phyloP scores from a whole-genome alignment of 2,329 filamentous ascomycete genomes.

The Torrubiella hemipterigena region DNA sequence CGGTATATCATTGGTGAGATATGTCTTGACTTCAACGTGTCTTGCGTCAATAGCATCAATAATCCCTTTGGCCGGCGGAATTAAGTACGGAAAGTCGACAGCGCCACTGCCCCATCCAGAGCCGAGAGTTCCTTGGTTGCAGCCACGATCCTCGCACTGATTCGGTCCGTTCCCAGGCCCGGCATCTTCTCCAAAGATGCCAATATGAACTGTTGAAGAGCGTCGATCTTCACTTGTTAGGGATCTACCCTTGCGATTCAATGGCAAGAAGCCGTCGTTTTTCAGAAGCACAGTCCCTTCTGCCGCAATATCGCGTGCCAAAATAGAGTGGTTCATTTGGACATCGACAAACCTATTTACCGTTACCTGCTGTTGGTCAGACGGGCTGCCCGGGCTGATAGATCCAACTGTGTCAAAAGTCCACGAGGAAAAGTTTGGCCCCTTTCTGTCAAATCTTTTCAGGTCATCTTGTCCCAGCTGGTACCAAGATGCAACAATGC shows the following conservation, averaged over 20 bases:
- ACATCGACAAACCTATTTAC: constrained; percentile 61
- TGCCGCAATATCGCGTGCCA: constrained; percentile 41
- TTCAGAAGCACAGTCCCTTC: constrained; percentile 46
- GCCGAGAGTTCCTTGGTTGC: constrained; percentile 55
- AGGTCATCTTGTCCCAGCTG: constrained; percentile 65
- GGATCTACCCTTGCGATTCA: constrained; percentile 19
- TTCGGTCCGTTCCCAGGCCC: constrained; percentile 46
- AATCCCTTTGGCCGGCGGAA: constrained; percentile 54
- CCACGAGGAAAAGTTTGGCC: constrained; percentile 74
- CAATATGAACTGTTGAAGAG: constrained; percentile 29
- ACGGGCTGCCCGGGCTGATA: constrained; percentile 38
- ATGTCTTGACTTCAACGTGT: constrained; percentile 37
- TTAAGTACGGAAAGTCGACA: constrained; percentile 55
- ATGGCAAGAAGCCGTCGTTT: constrained; percentile 48
- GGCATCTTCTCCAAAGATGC: constrained; percentile 42
- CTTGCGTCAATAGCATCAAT: constrained; percentile 30
- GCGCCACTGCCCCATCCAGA: constrained; percentile 67
- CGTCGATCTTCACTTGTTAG: constrained; percentile 21
- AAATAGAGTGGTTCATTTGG: constrained; percentile 35
- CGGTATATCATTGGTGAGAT: constrained; percentile 53
- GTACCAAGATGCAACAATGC: constrained; percentile 84
- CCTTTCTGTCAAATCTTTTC: constrained; percentile 57
- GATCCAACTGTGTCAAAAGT: constrained; percentile 42
- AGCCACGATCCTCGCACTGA: constrained; percentile 53
- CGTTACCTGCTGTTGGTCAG: constrained; percentile 22